phyloP scores from a whole-genome alignment of 2,329 filamentous ascomycete species.

The Colletotrichum theobromicola region DNA sequence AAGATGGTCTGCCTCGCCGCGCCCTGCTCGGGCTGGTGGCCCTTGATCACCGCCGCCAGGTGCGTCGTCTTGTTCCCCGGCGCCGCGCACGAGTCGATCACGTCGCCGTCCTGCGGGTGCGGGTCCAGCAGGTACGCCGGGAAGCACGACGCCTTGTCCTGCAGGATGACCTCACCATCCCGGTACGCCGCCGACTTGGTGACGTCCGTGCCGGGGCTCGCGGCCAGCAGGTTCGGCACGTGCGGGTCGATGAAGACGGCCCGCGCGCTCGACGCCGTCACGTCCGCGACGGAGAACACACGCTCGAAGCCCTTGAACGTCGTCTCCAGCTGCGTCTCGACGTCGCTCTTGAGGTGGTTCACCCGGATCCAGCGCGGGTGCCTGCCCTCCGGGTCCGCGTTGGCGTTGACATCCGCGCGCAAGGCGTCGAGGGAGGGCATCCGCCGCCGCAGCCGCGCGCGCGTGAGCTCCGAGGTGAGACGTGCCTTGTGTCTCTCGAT shows the following conservation, averaged over 20 bases:
- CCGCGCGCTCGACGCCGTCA: slow-evolving; percentile 55
- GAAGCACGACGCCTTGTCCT: slow-evolving; percentile 97
- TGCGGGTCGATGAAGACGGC: slow-evolving; percentile 77
- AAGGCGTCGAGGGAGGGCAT: slow-evolving; percentile 73
- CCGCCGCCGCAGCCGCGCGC: slow-evolving; percentile 75
- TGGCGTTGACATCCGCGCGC: slow-evolving; percentile 59
- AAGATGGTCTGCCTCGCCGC: slow-evolving; percentile 59
- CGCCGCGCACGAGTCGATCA: slow-evolving; percentile 93
- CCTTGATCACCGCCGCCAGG: slow-evolving; percentile 74
- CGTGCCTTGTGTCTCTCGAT: slow-evolving; percentile 84
- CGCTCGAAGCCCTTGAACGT: slow-evolving; percentile 72
- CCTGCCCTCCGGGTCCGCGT: slow-evolving; percentile 53
- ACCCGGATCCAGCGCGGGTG: slow-evolving; percentile 94
- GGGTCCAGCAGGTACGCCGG: slow-evolving; percentile 87
- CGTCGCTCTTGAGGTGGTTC: slow-evolving; percentile 76
- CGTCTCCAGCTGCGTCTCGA: slow-evolving; percentile 74
- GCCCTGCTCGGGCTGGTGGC: slow-evolving; percentile 41
- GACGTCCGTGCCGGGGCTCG: slow-evolving; percentile 75
- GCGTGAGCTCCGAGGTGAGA: slow-evolving; percentile 81
- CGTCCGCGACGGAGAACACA: slow-evolving; percentile 60
- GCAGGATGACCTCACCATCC: slow-evolving; percentile 81
- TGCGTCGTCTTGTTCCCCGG: slow-evolving; percentile 99
- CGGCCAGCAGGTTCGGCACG: slow-evolving; percentile 82
- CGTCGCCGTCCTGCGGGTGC: slow-evolving; percentile 68
- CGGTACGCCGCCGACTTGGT: slow-evolving; percentile 76